phyloP scores from a whole-genome alignment of 768 basidiomycete species.

The Russula brevipes region DNA sequence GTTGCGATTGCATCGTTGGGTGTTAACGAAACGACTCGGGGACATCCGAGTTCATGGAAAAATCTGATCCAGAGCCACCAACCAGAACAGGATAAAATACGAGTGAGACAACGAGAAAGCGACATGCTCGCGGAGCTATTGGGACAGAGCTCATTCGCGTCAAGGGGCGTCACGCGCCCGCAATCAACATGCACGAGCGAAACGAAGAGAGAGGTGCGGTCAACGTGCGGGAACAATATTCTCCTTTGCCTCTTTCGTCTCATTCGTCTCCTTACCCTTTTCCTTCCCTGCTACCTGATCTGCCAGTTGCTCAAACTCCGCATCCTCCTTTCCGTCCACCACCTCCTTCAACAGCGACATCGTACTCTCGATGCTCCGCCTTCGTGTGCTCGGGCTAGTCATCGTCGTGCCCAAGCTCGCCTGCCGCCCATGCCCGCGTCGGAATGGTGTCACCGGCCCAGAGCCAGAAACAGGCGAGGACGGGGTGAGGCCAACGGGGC shows the following conservation, averaged over 20 bases:
- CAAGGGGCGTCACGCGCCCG: not conserved
- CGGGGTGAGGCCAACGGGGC: constrained; percentile 27
- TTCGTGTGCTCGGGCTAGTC: constrained; percentile 89
- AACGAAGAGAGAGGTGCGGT: not conserved
- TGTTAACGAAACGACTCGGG: not conserved
- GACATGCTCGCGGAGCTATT: not conserved
- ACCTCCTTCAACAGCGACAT: constrained; percentile 93
- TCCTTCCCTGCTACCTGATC: constrained; percentile 25
- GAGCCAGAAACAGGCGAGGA: constrained; percentile 27
- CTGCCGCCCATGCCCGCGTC: constrained; percentile 67
- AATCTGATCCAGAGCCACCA: not conserved
- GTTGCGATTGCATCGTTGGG: not conserved
- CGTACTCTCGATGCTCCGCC: constrained; percentile 91
- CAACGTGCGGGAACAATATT: constrained; percentile 22
- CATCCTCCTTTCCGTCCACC: constrained; percentile 65
- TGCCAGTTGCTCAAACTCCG: constrained; percentile 29
- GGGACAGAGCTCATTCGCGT: not conserved
- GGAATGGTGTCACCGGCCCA: constrained; percentile 43
- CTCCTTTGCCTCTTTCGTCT: constrained; percentile 19
- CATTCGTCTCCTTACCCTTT: constrained; percentile 19
- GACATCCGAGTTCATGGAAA: constrained; percentile 1
- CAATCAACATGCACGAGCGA: not conserved
- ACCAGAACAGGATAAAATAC: constrained; percentile 10
- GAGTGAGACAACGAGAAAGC: not conserved
- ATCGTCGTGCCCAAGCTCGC: constrained; percentile 90